Evolutionary conservation across 2,329 filamentous ascomycete species (phyloP).

Genomic region (Ilyonectria robusta): DNA sequence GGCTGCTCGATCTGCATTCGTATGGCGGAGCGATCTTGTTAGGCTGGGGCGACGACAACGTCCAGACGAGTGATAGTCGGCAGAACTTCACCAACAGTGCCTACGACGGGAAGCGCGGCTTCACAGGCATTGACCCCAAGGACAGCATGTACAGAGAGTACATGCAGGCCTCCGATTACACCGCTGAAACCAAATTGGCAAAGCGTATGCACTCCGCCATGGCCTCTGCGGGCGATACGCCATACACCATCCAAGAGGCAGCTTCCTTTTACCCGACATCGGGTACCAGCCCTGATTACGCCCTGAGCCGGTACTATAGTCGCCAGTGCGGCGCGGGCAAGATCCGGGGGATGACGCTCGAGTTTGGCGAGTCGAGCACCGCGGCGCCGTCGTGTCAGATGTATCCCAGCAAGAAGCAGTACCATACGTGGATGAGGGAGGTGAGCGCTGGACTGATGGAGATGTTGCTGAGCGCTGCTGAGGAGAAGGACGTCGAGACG

Average conservation of each 20-base stretch:
- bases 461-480: conserved; percentile 52
- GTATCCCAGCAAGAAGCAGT: conserved; percentile 60
- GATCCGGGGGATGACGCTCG: conserved; percentile 60
- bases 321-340: conserved; percentile 52
- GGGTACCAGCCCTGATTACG: conserved; percentile 63
- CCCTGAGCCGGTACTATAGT: conserved; percentile 60
- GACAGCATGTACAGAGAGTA: conserved; percentile 62
- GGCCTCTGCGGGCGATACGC: conserved; percentile 54
- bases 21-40: conserved; percentile 67
- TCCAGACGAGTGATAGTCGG: conserved; percentile 59
- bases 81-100: conserved; percentile 68
- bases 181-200: conserved; percentile 50
- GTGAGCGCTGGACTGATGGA: conserved; percentile 65
- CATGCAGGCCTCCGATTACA: conserved; percentile 55
- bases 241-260: conserved; percentile 56
- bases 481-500: conserved; percentile 30
- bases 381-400: conserved; percentile 55
- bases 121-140: conserved; percentile 54
- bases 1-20: conserved; percentile 73
- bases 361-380: conserved; percentile 58
- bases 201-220: conserved; percentile 56
- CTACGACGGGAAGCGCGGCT: conserved; percentile 66
- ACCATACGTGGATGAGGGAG: conserved; percentile 61
- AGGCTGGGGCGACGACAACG: conserved; percentile 70
- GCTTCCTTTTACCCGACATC: conserved; percentile 62